Conservation (phyloP, 495 filamentous ascomycete species). For the Aspergillus sclerotiicarbonarius region DNA sequence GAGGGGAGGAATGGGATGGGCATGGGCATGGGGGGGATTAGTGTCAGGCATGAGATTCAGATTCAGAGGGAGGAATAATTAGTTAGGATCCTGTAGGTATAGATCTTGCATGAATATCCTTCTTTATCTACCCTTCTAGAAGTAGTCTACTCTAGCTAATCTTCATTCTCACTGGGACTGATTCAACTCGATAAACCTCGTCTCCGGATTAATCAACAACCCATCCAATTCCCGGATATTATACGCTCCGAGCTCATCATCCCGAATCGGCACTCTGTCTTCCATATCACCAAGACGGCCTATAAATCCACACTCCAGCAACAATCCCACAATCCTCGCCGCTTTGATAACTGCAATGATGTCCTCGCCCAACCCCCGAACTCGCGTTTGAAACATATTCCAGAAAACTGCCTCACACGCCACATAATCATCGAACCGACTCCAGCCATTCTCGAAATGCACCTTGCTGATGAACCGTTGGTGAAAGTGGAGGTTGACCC, state of each 20-base stretch:
- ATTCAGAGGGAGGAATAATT: background rate
- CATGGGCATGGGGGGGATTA: background rate
- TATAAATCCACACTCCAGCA: constrained; percentile 38
- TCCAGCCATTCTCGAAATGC: no score
- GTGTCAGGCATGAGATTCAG: background rate
- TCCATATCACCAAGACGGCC: constrained; percentile 37
- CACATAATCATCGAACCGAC: no score
- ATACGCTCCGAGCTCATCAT: constrained; percentile 38
- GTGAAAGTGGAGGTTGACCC: constrained; percentile 37
- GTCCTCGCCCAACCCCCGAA: constrained; percentile 21
- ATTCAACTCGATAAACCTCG: constrained; percentile 30
- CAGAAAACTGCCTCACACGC: no score
- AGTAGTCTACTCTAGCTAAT: no score
- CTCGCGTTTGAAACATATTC: no score
- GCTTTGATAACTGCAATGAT: constrained; percentile 29
- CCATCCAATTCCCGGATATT: constrained; percentile 39
- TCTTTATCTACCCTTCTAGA: no score
- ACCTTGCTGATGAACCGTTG: constrained; percentile 30
- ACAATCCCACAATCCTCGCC: constrained; percentile 36
- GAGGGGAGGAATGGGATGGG: no score
- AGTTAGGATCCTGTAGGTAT: no score
- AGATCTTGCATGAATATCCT: background rate
- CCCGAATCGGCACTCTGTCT: constrained; percentile 31
- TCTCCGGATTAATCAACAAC: constrained; percentile 33
- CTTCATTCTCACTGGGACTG: no score